phyloP scores from a whole-genome alignment of 148 eudicot species.

The Fagopyrum homotropicum region DNA sequence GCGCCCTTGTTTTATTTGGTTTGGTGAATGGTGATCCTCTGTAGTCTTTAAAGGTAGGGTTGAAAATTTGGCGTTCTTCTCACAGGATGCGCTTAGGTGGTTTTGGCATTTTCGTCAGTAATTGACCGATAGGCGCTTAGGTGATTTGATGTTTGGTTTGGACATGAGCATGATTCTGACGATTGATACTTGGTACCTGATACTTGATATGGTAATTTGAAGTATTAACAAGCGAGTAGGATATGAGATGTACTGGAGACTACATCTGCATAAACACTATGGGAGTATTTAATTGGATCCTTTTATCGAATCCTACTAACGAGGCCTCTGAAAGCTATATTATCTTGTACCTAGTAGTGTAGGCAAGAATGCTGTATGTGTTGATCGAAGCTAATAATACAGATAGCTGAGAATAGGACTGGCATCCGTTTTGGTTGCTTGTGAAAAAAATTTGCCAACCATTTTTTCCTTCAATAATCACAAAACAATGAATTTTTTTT shows the following conservation, averaged over 20 bases:
- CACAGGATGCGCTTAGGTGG: background rate
- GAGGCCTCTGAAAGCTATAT: background rate
- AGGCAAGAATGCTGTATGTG: background rate
- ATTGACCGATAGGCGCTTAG: background rate
- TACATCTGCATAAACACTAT: background rate
- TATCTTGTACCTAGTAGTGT: background rate
- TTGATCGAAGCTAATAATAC: background rate
- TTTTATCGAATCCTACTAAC: background rate
- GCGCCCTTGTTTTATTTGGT: background rate
- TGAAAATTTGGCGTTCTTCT: background rate
- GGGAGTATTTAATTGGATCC: background rate
- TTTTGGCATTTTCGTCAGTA: background rate
- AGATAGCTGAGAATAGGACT: background rate
- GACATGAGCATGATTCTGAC: background rate
- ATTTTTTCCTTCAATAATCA: background rate
- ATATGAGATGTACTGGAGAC: background rate
- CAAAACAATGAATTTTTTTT: background rate
- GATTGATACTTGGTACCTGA: background rate
- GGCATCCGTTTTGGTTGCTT: background rate
- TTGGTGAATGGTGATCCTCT: background rate
- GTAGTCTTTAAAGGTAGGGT: background rate
- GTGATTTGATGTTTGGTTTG: background rate
- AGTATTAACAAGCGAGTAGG: background rate
- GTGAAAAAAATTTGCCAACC: background rate
- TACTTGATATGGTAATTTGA: background rate